Evolutionary conservation across 345 rosid genomes (phyloP), one percentile per base, ranked within the genome.

Genomic region (Capsella bursapastoris): DNA sequence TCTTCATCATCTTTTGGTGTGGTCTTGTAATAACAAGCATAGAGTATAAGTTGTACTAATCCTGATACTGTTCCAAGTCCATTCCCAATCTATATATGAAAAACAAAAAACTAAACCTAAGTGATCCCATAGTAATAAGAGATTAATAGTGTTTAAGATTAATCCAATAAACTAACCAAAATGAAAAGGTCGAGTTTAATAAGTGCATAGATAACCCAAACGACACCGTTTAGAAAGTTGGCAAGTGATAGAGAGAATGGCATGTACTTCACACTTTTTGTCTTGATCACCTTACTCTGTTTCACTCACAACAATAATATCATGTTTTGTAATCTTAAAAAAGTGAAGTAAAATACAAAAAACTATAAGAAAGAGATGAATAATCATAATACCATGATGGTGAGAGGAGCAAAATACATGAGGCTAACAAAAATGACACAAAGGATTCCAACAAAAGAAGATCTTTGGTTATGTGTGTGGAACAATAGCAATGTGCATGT

Each of bases 341-440:
- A 43, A 8, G 1, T 44, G 31, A 9, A 31, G 18, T 3, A 48
- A 4, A 9, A 18, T n/a, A 55, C 31, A 10, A 48, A 51, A 41
- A 15, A 52, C 1, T 14, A 28, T 16, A 6, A 18, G 11, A 27
- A 37, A 38, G 34, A 27, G 3, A 64, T 35, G 45, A 52, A 47
- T 47, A 52, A 47, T 47, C 64, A 18, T 60, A 60, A 6, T 86
- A 86, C 90, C 89, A 85, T 74, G 73, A 86, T 63, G n/a, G 81
- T 68, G 52, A 88, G 88, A 15, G 93, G 96, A 8, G 96, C 83
- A 50, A 79, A 67, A 41, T 86, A 85, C 91, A 86, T 90, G 32
- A 84, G 56, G 31, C 73, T 73, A 56, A 72, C 62, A 72, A 78
- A 78, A 53, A 78, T 68, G 53, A 78, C 78, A 73, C 78, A 67